Base-by-base conservation (phyloP, 202 grass and related monocot species). In the Zizania palustris region DNA sequence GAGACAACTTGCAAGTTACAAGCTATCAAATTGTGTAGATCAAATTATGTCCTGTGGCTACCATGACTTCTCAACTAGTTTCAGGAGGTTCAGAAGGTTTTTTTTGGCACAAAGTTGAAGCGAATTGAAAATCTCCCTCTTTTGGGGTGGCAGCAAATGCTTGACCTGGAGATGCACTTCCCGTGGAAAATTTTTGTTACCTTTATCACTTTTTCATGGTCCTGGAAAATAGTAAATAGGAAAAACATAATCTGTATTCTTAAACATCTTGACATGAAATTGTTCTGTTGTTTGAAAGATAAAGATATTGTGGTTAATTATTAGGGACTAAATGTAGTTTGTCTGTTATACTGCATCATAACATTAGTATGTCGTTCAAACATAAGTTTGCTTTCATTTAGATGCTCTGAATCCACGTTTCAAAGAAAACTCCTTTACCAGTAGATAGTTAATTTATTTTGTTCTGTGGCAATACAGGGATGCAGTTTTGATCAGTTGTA, bases 41-140 rank as follows among this genome's bases (percentile, higher is more conserved):
- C n/a, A n/a, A n/a, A n/a, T n/a, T n/a, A n/a, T n/a, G 67, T 93
- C 91, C 53, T 93, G 91, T 64, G 91, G 91, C 71, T 93, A 87
- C 91, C 91, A 93, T 53, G 80, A 90, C 65, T 93, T 90, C 71
- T 93, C 91, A 67, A 93, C 87, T 72, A 85, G 85, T 69, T 93
- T 93, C 77, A 93, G 66, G 45, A 85, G 88, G 48, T 85, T 84
- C 84, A 90, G 71, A 53, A 93, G 71, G 70, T 87, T 90, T 35
- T 82, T 76, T 60, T 90, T 81, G 57, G 87, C 91, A 87, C 91
- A 93, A 42, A 71, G n/a, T 20, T 93, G 84, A 67, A 93, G 80
- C 16, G 87, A 87, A 82, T 90, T 83, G 0, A 93, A 93, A 7
- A 93, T 87, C 65, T 93, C 91, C 67, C 65, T 12, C 70, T 93